Evolutionary conservation across 2,329 filamentous ascomycete species (phyloP), one percentile per base, ranked within the genome.

Genomic region (Clarireedia monteithiana): DNA sequence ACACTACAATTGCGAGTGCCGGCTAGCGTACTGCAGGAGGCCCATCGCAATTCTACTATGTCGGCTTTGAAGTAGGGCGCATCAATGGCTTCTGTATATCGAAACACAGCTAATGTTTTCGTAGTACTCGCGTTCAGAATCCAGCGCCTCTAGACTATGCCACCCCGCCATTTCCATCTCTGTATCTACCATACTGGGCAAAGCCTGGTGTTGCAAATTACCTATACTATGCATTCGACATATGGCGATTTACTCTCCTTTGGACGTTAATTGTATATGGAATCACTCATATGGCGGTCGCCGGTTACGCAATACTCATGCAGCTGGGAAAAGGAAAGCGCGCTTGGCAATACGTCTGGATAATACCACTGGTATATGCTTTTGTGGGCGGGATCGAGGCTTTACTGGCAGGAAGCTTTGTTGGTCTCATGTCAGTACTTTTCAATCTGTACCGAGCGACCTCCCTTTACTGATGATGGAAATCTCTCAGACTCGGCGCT

Each of bases 191-290:
- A 2, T 63, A 65, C 50, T 55, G 60, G 23, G 71, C 77, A 6
- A 70, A 72, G 59, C 74, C 75, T 30, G 72, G 75, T 20, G 72
- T 77, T 48, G 62, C 67, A 3, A 67, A 67, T 20, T 70, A 70
- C 48, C 80, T 89, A 58, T 87, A 86, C 72, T 75, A 83, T 65
- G 75, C 78, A 2, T 66, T 68, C 54, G 83, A 88, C 62, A 84
- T 88, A 55, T 85, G 84, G 79, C 81, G 82, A 55, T 88, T 85
- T 69, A 89, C 85, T 1, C 71, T 86, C 4, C 77, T 79, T 67
- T 89, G 85, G 85, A 87, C 84, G 0, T 71, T 88, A 34, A 75
- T 88, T 7, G 77, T 84, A 61, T 85, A 83, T 59, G 79, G 75
- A 6, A 76, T 77, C 4, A 78, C 83, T n/a, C 84, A 88, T 67